Conservation (phyloP, 139 green algal species). For the Eudorina sp. region DNA sequence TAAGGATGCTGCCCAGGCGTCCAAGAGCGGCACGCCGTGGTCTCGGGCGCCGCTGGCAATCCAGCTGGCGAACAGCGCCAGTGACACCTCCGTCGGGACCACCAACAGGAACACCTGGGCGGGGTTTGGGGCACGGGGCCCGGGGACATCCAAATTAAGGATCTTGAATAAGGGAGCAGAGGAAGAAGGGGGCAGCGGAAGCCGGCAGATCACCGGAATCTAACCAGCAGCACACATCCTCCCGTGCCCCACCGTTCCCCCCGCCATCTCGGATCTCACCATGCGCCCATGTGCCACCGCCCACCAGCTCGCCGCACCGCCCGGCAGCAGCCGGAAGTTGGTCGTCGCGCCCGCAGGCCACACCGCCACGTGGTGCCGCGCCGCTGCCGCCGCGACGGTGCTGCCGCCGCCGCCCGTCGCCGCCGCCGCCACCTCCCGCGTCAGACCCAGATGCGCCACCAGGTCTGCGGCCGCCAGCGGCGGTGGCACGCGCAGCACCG, state of each 20-base stretch:
- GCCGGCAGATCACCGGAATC: too few species aligned
- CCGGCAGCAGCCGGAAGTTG: slow-evolving; percentile 47
- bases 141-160: too few species aligned
- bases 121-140: too few species aligned
- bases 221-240: too few species aligned
- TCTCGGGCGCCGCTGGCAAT: slow-evolving; percentile 29
- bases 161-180: too few species aligned
- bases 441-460: not conserved
- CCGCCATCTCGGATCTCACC: slow-evolving; percentile 15
- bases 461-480: slow-evolving; percentile 41
- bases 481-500: slow-evolving; percentile 21
- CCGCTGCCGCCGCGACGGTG: slow-evolving; percentile 4
- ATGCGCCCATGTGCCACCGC: slow-evolving; percentile 47
- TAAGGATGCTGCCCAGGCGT: not conserved
- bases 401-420: slow-evolving; percentile 8
- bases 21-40: slow-evolving; percentile 42
- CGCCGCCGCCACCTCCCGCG: slow-evolving; percentile 29
- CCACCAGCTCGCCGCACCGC: slow-evolving; percentile 47
- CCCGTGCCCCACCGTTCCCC: too few species aligned
- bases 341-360: slow-evolving; percentile 39
- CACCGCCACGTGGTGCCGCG: slow-evolving; percentile 47
- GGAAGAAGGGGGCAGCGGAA: too few species aligned
- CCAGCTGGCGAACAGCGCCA: slow-evolving; percentile 51
- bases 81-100: slow-evolving; percentile 29
- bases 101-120: slow-evolving; percentile 59